These are phyloP conservation scores for Fusarium domesticum DNA, from an alignment of 2,329 filamentous ascomycete species.

Conservation along the genomic window DNA sequence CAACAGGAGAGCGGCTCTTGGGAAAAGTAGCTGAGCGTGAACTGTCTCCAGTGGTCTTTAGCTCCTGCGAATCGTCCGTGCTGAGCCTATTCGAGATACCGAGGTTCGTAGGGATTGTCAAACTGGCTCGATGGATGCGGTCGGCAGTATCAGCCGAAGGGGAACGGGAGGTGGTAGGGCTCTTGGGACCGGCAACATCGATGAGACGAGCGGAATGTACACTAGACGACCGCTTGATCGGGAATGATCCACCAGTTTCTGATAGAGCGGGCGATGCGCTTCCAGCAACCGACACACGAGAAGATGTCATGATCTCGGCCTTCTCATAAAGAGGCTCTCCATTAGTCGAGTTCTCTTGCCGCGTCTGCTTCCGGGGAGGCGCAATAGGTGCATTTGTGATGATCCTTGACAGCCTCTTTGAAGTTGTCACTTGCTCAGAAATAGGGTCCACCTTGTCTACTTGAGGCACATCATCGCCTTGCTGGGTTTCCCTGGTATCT, in stretches of 20 bases:
- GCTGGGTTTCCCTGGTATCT: constrained; percentile 2
- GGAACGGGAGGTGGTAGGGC: constrained; percentile 48
- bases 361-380: constrained; percentile 12
- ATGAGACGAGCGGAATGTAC: constrained; percentile 57
- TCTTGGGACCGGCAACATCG: constrained; percentile 53
- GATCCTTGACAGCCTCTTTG: constrained; percentile 26
- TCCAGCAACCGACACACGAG: constrained; percentile 53
- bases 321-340: constrained; percentile 53
- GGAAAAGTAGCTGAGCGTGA: constrained; percentile 22
- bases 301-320: constrained; percentile 55
- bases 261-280: constrained; percentile 49
- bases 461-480: constrained; percentile 6
- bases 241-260: constrained; percentile 42
- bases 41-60: constrained; percentile 22
- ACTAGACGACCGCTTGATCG: constrained; percentile 43
- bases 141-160: constrained; percentile 47
- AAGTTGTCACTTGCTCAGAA: constrained; percentile 6
- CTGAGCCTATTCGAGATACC: constrained; percentile 37
- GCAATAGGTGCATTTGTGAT: constrained; percentile 15
- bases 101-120: constrained; percentile 36
- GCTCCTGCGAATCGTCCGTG: constrained; percentile 39
- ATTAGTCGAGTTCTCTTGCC: constrained; percentile 32
- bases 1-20: constrained; percentile 33
- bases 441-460: constrained; percentile 3
- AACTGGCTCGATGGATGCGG: constrained; percentile 39